Evolutionary conservation across 2,329 filamentous ascomycete species (phyloP), one percentile per base, ranked within the genome.

Genomic region (Alternaria ethzedia): DNA sequence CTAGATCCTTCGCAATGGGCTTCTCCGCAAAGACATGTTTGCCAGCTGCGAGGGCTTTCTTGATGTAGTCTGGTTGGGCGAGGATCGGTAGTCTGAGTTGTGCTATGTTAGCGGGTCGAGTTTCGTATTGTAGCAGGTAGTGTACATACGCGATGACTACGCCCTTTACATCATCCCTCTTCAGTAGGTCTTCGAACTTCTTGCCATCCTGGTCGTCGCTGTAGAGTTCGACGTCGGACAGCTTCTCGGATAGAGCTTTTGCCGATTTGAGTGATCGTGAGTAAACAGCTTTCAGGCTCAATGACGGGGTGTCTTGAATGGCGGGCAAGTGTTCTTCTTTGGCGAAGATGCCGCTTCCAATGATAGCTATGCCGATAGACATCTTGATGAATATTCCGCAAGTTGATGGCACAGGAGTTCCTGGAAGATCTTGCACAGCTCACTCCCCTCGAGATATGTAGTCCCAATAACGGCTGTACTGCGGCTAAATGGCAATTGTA

Each of bases 21-120:
- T 92, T 92, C 80, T 92, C 90, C 15, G 87, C 87, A 3, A 92
- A 82, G 8, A 92, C 89, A 73, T 91, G 89, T 78, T 92, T 92
- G 25, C 89, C 88, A 1, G 88, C 89, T n/a, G 79, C 74, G 17
- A 91, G 80, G 0, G 87, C 87, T 65, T 84, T 83, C 65, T 86
- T 82, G 71, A 91, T 86, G 70, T 86, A 85, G 12, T 78, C 78
- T 3, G 89, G 87, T 75, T 91, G 89, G 41, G 80, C 80, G 51
- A 83, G 74, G 73, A 92, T 92, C 32, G 90, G 89, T 41, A 92
- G 82, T 4, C 84, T 85, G 25, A 6, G 8, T 15, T 21, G 6
- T n/a, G 15, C 12, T 20, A 17, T 12, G 52, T 68, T 41, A 66
- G 58, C 32, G 7, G 15, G 4, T 41, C 8, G 4, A 25, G 4